Evolutionary conservation across 2,329 filamentous ascomycete species (phyloP), one percentile per base, ranked within the genome.

Genomic region (Sporothrix mexicana): DNA sequence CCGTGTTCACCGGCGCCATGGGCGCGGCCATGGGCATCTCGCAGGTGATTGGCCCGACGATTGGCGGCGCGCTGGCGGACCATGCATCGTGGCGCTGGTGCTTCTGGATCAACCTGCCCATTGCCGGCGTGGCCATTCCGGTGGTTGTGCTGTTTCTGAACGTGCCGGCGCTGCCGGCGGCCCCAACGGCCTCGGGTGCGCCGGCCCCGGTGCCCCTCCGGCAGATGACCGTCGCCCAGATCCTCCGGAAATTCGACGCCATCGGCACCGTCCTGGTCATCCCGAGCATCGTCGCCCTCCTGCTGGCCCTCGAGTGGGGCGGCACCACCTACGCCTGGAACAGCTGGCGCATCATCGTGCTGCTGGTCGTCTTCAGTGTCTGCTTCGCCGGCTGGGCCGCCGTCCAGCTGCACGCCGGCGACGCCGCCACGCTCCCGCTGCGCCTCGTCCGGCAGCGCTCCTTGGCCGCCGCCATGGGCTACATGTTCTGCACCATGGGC

Each of bases 231-330:
- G 3, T 64, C 43, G 13, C 12, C 6, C 41, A 66, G 7, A 15
- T 74, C 10, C 5, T 71, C 2, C 41, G 41, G 15, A 41, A 47
- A 8, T 69, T 75, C 43, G 74, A 76, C 59, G 25, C 73, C 4
- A 6, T 73, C 10, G 75, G 74, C 57, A 70, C 59, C 47, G 0
- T 73, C 30, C 23, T 76, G n/a, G 23, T 75, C 43, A 43, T 76
- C 8, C 72, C 74, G 4, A 75, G 81, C 25, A 82, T 85, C 25
- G 78, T 85, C 71, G 85, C 82, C 72, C 80, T 86, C 13, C 77
- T 87, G 2, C 78, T 87, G 8, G 85, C 85, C 3, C 79, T 87
- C 20, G 83, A 86, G 74, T 86, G 84, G 84, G 83, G 82, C 72
- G 83, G 82, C 47, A 81, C 78, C 15, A 78, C 77, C n/a, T 82